Evolutionary conservation across 768 basidiomycete species (phyloP).

Genomic region (Mycena epipterygia): DNA sequence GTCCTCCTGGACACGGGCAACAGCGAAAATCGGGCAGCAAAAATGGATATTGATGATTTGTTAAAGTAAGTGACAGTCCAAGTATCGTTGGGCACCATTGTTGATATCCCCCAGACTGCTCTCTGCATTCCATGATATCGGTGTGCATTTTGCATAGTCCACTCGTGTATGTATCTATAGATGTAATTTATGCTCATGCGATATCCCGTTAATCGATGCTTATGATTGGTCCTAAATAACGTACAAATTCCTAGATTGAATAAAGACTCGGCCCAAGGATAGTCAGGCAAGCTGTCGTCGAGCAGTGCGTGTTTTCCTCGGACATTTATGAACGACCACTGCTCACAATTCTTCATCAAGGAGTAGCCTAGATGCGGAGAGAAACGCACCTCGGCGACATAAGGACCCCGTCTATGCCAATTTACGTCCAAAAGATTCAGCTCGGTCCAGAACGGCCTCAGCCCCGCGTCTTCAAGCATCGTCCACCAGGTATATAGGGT

Average conservation of each 20-base stretch:
- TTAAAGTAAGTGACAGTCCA: conserved; percentile 72
- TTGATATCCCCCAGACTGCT: conserved; percentile 62
- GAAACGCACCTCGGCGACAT: conserved; percentile 46
- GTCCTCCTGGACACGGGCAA: conserved; percentile 80
- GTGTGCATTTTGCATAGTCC: conserved; percentile 77
- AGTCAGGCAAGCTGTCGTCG: conserved; percentile 31
- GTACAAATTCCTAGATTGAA: too few relatives aligned
- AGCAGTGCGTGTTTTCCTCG: conserved; percentile 40
- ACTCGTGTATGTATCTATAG: conserved; percentile 9
- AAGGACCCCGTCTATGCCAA: conserved; percentile 40
- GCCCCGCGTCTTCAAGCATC: conserved; percentile 59
- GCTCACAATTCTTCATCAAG: neutral
- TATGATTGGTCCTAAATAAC: too few relatives aligned
- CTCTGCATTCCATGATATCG: conserved; percentile 80
- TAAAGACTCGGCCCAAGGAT: neutral
- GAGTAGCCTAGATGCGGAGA: neutral
- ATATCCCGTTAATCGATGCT: too few relatives aligned
- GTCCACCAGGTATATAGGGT: conserved; percentile 65
- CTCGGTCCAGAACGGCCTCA: conserved; percentile 63
- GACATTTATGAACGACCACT: conserved; percentile 53
- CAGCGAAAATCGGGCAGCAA: conserved; percentile 85
- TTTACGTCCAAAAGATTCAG: conserved; percentile 51
- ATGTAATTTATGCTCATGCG: neutral
- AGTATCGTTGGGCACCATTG: conserved; percentile 4
- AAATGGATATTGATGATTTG: conserved; percentile 94